A percentile compares a stretch with the other conserved stretches of the same genome.
Conservation (phyloP, 2,329 filamentous ascomycete genomes). For the Aspergillus novoparasiticus region DNA sequence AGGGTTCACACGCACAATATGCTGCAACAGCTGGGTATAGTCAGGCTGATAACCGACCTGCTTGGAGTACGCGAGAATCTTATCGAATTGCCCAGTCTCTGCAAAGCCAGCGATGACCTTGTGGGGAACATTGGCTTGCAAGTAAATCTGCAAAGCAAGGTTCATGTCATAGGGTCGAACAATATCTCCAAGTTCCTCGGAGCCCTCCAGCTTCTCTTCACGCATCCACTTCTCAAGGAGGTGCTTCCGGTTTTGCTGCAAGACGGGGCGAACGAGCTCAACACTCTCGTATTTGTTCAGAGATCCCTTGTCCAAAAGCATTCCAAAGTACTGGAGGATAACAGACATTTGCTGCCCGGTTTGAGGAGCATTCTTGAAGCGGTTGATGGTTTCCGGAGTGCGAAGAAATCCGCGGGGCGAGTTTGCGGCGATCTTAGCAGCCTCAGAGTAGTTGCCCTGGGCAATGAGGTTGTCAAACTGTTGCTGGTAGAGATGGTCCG, state of each 20-base stretch:
- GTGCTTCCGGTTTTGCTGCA: constrained; percentile 92
- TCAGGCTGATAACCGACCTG: constrained; percentile 91
- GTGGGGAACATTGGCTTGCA: constrained; percentile 84
- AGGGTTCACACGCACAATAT: constrained; percentile 86
- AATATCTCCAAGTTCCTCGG: constrained; percentile 93
- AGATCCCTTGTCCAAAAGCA: constrained; percentile 91
- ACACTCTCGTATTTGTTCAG: constrained; percentile 93
- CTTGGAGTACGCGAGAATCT: constrained; percentile 88
- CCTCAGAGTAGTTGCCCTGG: constrained; percentile 79
- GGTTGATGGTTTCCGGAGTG: constrained; percentile 91
- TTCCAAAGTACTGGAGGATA: constrained; percentile 96
- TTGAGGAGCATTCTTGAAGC: constrained; percentile 84
- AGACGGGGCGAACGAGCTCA: constrained; percentile 87
- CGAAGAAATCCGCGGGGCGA: constrained; percentile 94
- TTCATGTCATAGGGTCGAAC: constrained; percentile 86
- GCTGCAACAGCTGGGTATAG: constrained; percentile 86
- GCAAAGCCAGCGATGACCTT: constrained; percentile 96
- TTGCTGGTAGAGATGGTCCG: constrained; percentile 87
- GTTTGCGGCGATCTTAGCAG: constrained; percentile 94
- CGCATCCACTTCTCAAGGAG: constrained; percentile 97
- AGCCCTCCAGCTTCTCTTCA: constrained; percentile 93
- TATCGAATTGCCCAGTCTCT: constrained; percentile 94
- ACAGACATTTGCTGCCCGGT: constrained; percentile 78
- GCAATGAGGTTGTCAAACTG: constrained; percentile 89
- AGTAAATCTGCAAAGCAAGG: constrained; percentile 84